These are phyloP conservation scores for Colletotrichum paranaense DNA, from an alignment of 2,329 filamentous ascomycete genomes.

Conservation along the genomic window DNA sequence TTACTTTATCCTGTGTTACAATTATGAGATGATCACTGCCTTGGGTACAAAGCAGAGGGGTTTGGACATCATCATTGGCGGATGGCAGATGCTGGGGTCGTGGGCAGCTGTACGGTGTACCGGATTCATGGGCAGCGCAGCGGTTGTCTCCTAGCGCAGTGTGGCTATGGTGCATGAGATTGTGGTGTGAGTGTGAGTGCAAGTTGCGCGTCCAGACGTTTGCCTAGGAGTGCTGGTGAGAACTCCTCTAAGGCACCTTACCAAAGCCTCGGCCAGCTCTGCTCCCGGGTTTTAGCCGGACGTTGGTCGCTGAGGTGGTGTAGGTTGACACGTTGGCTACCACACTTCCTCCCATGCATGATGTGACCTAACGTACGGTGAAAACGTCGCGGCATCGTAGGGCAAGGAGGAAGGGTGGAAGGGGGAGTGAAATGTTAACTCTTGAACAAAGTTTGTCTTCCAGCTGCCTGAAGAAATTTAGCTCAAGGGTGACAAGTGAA, in stretches of 20 bases:
- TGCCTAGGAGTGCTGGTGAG: background rate
- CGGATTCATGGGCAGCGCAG: background rate
- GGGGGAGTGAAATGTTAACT: background rate
- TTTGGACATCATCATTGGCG: background rate
- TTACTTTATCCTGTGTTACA: background rate
- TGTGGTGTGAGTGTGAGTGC: background rate
- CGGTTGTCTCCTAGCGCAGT: background rate
- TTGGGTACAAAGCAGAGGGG: background rate
- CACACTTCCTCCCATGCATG: too few species aligned
- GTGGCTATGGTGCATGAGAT: background rate
- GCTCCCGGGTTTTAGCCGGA: background rate
- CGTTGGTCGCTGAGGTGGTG: too few species aligned
- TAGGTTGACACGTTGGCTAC: too few species aligned
- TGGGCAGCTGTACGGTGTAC: background rate
- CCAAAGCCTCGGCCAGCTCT: background rate
- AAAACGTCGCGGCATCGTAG: background rate
- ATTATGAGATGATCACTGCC: too few species aligned
- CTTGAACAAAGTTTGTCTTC: background rate
- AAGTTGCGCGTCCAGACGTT: background rate
- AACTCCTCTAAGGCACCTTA: background rate
- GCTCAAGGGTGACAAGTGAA: background rate
- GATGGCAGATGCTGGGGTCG: background rate
- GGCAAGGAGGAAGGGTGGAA: background rate
- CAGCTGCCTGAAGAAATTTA: background rate
- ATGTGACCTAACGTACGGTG: background rate